phyloP scores from a whole-genome alignment of 2,329 filamentous ascomycete genomes.

The Fusarium brachygibbosum region DNA sequence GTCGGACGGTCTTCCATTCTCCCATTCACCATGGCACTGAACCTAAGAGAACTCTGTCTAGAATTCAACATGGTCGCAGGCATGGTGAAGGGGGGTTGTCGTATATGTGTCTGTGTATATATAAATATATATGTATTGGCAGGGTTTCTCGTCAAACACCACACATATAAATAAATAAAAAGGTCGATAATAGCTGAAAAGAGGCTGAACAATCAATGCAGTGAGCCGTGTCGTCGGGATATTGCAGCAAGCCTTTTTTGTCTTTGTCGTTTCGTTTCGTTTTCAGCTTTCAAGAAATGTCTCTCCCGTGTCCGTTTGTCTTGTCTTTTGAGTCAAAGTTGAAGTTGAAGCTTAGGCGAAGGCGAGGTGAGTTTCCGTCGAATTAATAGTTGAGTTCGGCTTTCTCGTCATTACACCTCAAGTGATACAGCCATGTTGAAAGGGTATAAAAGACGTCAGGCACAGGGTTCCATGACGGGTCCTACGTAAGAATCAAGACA shows the following conservation, averaged over 20 bases:
- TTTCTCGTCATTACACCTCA: conserved; percentile 19
- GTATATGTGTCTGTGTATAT: background rate
- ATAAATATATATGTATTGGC: background rate
- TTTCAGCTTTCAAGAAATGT: conserved; percentile 18
- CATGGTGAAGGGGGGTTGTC: conserved; percentile 9
- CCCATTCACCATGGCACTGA: conserved; percentile 51
- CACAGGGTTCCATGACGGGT: conserved; percentile 40
- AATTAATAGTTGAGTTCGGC: conserved; percentile 1
- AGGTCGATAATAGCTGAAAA: conserved; percentile 14
- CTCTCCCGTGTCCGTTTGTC: conserved; percentile 3
- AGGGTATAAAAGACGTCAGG: conserved; percentile 24
- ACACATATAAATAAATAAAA: conserved; percentile 8
- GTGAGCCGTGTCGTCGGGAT: conserved; percentile 36
- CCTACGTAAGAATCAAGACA: conserved; percentile 20
- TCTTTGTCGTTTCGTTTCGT: conserved; percentile 10
- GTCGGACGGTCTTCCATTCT: conserved; percentile 35
- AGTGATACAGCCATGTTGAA: conserved; percentile 24
- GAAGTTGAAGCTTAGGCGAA: background rate
- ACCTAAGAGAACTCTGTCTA: conserved; percentile 35
- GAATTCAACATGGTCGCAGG: conserved; percentile 26
- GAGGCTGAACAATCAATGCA: conserved; percentile 28
- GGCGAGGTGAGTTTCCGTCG: background rate
- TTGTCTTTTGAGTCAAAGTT: conserved; percentile 5
- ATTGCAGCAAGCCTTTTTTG: conserved; percentile 38
- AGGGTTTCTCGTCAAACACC: background rate